Evolutionary conservation across 2,329 filamentous ascomycete genomes (phyloP).

Genomic region (Botrytis fragariae): DNA sequence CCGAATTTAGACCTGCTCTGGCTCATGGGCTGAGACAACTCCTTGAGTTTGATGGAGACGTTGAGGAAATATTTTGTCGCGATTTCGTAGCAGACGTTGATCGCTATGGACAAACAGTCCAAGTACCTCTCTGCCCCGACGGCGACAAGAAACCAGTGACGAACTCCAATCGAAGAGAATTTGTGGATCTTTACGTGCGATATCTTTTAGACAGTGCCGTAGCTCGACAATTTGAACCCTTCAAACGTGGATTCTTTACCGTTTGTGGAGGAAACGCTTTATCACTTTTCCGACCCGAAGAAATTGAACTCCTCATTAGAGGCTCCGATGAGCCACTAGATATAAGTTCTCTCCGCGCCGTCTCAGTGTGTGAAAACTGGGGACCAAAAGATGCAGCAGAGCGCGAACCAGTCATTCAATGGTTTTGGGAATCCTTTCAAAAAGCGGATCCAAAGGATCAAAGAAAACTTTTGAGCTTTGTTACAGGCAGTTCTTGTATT

Average conservation of each 20-base stretch:
- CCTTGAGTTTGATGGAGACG: conserved; percentile 80
- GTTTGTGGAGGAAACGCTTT: conserved; percentile 87
- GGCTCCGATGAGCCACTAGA: conserved; percentile 84
- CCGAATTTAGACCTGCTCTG: conserved; percentile 74
- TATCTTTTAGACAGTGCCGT: conserved; percentile 78
- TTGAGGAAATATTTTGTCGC: conserved; percentile 74
- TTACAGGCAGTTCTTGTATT: conserved; percentile 87
- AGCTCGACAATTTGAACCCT: conserved; percentile 82
- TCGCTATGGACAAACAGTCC: conserved; percentile 66
- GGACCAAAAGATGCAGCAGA: conserved; percentile 52
- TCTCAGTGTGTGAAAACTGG: conserved; percentile 84
- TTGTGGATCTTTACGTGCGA: conserved; percentile 79
- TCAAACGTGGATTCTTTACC: conserved; percentile 90
- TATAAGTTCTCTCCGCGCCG: conserved; percentile 69
- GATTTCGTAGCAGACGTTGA: conserved; percentile 79
- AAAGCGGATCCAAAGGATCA: conserved; percentile 65
- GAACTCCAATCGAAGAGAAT: conserved; percentile 80
- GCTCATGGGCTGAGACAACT: conserved; percentile 73
- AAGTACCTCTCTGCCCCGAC: conserved; percentile 68
- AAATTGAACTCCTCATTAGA: conserved; percentile 83
- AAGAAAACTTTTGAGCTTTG: conserved; percentile 76
- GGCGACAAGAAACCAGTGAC: conserved; percentile 76
- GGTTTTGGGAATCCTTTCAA: conserved; percentile 87
- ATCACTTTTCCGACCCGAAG: conserved; percentile 82
- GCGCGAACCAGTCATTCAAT: conserved; percentile 65